phyloP scores from a whole-genome alignment of 2,329 filamentous ascomycete genomes.

The Fusarium sulawesiense region DNA sequence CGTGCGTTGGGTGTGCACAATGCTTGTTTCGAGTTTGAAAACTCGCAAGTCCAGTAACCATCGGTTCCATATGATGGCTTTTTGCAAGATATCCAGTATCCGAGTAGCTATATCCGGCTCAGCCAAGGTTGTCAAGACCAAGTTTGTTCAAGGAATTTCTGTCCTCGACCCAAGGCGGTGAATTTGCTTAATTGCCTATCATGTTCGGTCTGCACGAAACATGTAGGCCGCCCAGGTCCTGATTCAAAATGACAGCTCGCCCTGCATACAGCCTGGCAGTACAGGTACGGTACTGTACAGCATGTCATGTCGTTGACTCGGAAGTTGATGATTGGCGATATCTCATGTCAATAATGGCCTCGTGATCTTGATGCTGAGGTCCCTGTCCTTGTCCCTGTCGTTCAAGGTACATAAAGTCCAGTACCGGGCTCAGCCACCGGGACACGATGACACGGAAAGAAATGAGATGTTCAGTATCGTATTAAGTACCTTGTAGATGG shows the following conservation, averaged over 20 bases:
- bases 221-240: not conserved
- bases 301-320: slow-evolving; percentile 10
- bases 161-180: slow-evolving; percentile 19
- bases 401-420: not conserved
- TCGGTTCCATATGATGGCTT: not conserved
- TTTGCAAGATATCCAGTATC: not conserved
- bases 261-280: slow-evolving; percentile 31
- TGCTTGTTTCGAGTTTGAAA: not conserved
- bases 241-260: slow-evolving; percentile 33
- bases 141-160: not conserved
- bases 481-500: not conserved
- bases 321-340: slow-evolving; percentile 37
- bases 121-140: not conserved
- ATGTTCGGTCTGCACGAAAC: slow-evolving; percentile 14
- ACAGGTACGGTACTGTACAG: not conserved
- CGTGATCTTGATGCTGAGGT: slow-evolving; percentile 25
- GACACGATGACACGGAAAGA: not conserved
- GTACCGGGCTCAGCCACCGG: slow-evolving; percentile 17
- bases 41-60: not conserved
- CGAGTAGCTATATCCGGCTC: not conserved
- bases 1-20: not conserved
- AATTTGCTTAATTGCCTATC: slow-evolving; percentile 1
- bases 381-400: slow-evolving; percentile 22
- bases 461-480: not conserved
- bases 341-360: slow-evolving; percentile 11